Conservation (phyloP, 2,329 filamentous ascomycete species). For the Cephalotrichum gorgonifer region DNA sequence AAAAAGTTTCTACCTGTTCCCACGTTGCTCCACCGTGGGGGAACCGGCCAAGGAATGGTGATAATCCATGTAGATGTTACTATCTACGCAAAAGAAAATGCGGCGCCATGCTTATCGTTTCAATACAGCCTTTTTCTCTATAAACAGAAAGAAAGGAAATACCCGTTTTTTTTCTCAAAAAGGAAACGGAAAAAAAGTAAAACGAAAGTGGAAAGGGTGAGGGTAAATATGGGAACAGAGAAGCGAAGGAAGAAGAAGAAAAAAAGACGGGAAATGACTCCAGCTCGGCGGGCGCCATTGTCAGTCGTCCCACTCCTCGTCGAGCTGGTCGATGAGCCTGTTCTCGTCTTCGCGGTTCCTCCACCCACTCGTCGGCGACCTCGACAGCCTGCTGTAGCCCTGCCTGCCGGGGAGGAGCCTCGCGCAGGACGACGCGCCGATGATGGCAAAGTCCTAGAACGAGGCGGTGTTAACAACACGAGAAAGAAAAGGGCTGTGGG, state of each 20-base stretch:
- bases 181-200: too few species aligned
- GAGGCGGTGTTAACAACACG: neutral
- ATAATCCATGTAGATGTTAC: too few species aligned
- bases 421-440: conserved; percentile 58
- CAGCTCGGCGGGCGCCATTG: neutral
- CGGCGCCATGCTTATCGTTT: too few species aligned
- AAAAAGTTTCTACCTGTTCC: too few species aligned
- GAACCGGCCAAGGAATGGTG: too few species aligned
- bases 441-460: conserved; percentile 56
- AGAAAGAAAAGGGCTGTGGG: too few species aligned
- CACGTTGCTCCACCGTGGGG: too few species aligned
- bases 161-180: too few species aligned
- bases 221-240: neutral
- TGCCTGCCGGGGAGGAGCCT: conserved; percentile 49
- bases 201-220: neutral
- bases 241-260: neutral
- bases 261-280: neutral
- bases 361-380: conserved; percentile 37
- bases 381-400: conserved; percentile 57
- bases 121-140: too few species aligned
- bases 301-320: conserved; percentile 91
- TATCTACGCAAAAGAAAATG: too few species aligned
- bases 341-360: conserved; percentile 72
- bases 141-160: too few species aligned
- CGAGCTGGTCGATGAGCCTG: conserved; percentile 84